Percentiles rank a stretch among this genome's conserved stretches.
Evolutionary conservation across 768 basidiomycete species (phyloP).

Genomic region (Mycena olivaceomarginata): DNA sequence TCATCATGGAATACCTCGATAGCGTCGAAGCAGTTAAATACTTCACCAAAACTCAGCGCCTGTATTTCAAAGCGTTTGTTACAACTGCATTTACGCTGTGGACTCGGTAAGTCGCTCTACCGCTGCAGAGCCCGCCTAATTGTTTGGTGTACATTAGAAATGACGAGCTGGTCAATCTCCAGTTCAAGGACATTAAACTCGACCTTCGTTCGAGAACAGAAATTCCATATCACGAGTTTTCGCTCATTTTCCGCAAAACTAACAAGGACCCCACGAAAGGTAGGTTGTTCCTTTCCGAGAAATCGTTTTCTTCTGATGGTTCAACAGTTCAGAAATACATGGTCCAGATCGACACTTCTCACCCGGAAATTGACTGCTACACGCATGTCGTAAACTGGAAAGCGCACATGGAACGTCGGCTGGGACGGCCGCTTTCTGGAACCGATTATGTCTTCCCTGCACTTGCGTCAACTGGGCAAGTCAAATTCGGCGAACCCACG

Average conservation of each 20-base stretch:
- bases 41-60: slow-evolving; percentile 26
- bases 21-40: slow-evolving; percentile 20
- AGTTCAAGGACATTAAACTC: slow-evolving; percentile 34
- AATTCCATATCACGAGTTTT: slow-evolving; percentile 38
- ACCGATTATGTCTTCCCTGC: no score
- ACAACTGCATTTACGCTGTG: slow-evolving; percentile 45
- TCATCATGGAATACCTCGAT: slow-evolving; percentile 43
- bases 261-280: slow-evolving; percentile 48
- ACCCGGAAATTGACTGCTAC: slow-evolving; percentile 47
- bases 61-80: slow-evolving; percentile 45
- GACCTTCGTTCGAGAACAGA: slow-evolving; percentile 25
- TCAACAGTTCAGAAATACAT: slow-evolving; percentile 35
- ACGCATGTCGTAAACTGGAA: slow-evolving; percentile 40
- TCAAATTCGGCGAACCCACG: no score
- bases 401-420: no score
- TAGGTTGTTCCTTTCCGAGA: neutral
- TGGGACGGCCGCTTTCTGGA: no score
- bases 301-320: neutral
- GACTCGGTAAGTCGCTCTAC: slow-evolving; percentile 36
- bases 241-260: slow-evolving; percentile 47
- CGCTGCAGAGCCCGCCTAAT: no score
- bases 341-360: slow-evolving; percentile 32
- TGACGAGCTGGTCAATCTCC: slow-evolving; percentile 44
- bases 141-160: no score
- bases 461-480: no score